A percentile compares a stretch with the other conserved stretches of the same genome.
phyloP scores from a whole-genome alignment of 208 protist species.

The Crithidia expoeki region DNA sequence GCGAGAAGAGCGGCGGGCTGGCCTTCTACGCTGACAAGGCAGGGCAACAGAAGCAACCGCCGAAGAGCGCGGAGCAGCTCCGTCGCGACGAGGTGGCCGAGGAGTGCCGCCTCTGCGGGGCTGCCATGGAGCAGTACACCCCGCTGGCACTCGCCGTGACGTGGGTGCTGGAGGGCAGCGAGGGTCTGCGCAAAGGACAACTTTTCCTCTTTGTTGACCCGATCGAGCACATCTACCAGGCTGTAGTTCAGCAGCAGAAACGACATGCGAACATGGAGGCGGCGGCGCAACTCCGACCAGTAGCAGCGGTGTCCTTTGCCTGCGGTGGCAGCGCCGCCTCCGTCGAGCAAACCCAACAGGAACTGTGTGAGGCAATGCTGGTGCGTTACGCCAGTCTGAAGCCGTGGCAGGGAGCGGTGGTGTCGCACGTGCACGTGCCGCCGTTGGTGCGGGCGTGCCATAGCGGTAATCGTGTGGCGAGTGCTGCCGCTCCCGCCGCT shows the following conservation, averaged over 20 bases:
- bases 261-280: conserved; percentile 22
- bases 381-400: conserved; percentile 41
- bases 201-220: conserved; percentile 78
- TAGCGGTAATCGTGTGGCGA: background rate
- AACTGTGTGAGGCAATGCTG: conserved; percentile 58
- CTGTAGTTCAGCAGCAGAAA: conserved; percentile 31
- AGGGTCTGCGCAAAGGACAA: conserved; percentile 45
- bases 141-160: conserved; percentile 69
- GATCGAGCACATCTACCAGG: conserved; percentile 50
- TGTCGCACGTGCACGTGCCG: conserved; percentile 32
- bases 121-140: conserved; percentile 61
- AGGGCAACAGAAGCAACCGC: conserved; percentile 28
- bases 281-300: conserved; percentile 6
- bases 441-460: conserved; percentile 35
- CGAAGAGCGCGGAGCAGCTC: conserved; percentile 31
- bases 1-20: conserved; percentile 28
- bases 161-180: conserved; percentile 55
- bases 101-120: conserved; percentile 40
- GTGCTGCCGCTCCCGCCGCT: background rate
- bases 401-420: conserved; percentile 53
- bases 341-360: conserved; percentile 45
- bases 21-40: conserved; percentile 81
- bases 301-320: background rate
- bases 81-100: conserved; percentile 28
- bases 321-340: conserved; percentile 24